Base-by-base conservation (phyloP, 306 rosid genomes). In the Castanospermum australe region DNA sequence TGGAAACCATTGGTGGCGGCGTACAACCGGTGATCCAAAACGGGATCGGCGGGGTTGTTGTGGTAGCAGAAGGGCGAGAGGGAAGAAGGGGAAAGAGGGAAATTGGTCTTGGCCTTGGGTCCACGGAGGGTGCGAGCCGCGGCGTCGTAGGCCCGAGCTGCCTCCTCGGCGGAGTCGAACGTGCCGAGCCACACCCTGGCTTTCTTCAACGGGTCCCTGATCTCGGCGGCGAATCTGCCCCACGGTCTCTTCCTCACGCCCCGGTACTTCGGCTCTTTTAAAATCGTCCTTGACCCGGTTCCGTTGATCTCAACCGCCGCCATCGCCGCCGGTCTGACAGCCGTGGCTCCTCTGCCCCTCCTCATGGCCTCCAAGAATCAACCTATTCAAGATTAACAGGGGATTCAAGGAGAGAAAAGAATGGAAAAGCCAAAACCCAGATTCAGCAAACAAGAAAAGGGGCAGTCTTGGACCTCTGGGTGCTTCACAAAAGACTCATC, bases 161-260 rank as follows among this genome's bases (percentile, higher is more conserved):
- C 98, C 42, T 91, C 97, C 77, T 89, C 97, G 0, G 98, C 98
- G 0, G 94, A 91, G 63, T 93, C 94, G 59, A 93, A 93, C 9
- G 98, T 91, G 1, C 98, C 98, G 0, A 93, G 89, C 98, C 98
- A 93, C 1, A 93, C 93, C 35, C 98, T 76, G 2, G 91, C 87
- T 75, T 93, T 93, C 85, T 89, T 93, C 87, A 90, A 79, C 0
- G 97, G 98, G 85, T 93, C 98, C 75, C 98, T 89, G 89, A 93
- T 93, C 92, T 93, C 98, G 18, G 97, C 98, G 0, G 98, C 98
- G 73, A 85, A 93, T 59, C 93, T 82, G 0, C 98, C 98, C 98
- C 98, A 93, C 4, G 98, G 98, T 73, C 98, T 81, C 81, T 85
- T 90, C 24, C 98, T 68, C 4, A 93, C 98, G 12, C 98, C 98